Base-by-base conservation (phyloP, 345 rosid species). In the Populus davidiana region DNA sequence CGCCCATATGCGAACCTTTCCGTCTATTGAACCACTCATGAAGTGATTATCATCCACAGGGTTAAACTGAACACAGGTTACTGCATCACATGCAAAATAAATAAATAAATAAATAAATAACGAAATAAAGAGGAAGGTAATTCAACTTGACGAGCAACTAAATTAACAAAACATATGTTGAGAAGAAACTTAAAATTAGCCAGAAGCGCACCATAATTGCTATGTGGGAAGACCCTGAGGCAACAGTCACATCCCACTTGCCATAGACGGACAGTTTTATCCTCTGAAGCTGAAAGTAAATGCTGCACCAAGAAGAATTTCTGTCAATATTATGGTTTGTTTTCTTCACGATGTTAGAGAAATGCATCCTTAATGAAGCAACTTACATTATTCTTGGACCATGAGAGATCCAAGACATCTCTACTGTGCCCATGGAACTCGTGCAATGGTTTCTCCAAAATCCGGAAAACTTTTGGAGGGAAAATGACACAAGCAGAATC, bases 1-100 rank as follows among this genome's bases (percentile, higher is more conserved):
- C 81, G 90, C 89, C 97, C 97, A 93, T 67, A 91, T 85, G 25
- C 97, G 93, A 70, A 91, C 91, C 78, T 83, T 90, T 31, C 92
- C 92, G 81, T 90, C 94, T 11, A 83, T 84, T 35, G 92, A 90
- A 77, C 91, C 94, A 21, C 91, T 89, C 80, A 90, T 87, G 78
- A 90, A 90, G 80, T 85, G 84, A 81, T 90, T 84, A 64, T 86
- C 89, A 82, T 89, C 90, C 71, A 83, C 80, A 56, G 91, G 94
- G 69, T 89, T 89, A 81, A 90, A 89, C 72, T 88, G 86, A 41
- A 90, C 90, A 76, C 88, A 87, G 67, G 91, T 89, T 70, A 90
- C 94, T 90, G 86, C 83, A 84, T 52, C 63, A 79, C 64, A 23
- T 59, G 4, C 64, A 59, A 23, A 23, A n/a, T 20, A 52, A 52